Percentiles rank a stretch among this genome's conserved stretches.
These are phyloP conservation scores for Fusarium sp. DNA, from an alignment of 2,329 filamentous ascomycete genomes.

Conservation along the genomic window DNA sequence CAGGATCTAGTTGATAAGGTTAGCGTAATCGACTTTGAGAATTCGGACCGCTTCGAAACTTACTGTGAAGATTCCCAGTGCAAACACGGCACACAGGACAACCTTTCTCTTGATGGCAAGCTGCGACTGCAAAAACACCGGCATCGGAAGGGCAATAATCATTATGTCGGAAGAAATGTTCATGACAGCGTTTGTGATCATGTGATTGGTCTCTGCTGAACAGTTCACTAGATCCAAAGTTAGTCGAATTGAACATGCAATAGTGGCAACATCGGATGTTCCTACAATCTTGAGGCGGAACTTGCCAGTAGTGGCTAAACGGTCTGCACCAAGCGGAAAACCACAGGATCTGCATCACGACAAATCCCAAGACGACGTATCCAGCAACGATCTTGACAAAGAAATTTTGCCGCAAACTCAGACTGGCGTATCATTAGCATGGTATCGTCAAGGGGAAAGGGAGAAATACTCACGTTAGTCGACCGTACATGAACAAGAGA, in stretches of 20 bases:
- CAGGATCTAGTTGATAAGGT: conserved; percentile 23
- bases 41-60: not conserved
- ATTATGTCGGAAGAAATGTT: conserved; percentile 70
- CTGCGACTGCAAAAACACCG: conserved; percentile 61
- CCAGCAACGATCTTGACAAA: conserved; percentile 58
- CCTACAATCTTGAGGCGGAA: conserved; percentile 61
- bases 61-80: conserved; percentile 59
- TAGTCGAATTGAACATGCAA: not conserved
- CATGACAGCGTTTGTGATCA: conserved; percentile 67
- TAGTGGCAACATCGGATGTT: not conserved
- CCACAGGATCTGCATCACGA: conserved; percentile 64
- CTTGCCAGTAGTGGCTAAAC: conserved; percentile 60
- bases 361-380: conserved; percentile 57
- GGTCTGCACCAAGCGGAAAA: conserved; percentile 65
- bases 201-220: conserved; percentile 65
- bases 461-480: conserved; percentile 56
- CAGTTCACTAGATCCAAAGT: conserved; percentile 49
- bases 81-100: conserved; percentile 60
- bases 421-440: conserved; percentile 37
- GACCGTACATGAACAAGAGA: conserved; percentile 65
- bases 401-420: conserved; percentile 57
- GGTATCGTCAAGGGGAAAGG: rapidly evolving
- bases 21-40: not conserved
- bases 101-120: conserved; percentile 63
- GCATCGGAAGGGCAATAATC: conserved; percentile 68